These are phyloP conservation scores for Dothideomycetidae sp. DNA, from an alignment of 2,329 filamentous ascomycete genomes.

Conservation along the genomic window DNA sequence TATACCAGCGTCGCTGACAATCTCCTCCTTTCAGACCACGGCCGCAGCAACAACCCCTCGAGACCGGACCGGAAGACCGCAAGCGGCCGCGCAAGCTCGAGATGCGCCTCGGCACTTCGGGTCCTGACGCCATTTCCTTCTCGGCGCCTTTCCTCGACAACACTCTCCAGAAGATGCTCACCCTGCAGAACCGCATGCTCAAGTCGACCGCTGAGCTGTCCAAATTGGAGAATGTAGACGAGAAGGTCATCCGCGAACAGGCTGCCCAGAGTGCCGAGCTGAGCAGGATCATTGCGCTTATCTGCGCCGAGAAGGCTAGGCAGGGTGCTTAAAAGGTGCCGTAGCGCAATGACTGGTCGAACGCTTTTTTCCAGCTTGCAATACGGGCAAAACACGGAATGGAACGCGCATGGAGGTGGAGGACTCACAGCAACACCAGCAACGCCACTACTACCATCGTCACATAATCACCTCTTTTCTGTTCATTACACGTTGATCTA, in stretches of 20 bases:
- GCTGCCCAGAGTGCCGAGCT: conserved; percentile 36
- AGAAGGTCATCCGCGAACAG: conserved; percentile 35
- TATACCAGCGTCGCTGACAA: too few species aligned
- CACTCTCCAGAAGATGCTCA: conserved; percentile 36
- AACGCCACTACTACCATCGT: too few species aligned
- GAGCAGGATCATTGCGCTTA: conserved; percentile 35
- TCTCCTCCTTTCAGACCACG: conserved; percentile 14
- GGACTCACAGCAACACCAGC: too few species aligned
- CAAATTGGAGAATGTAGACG: conserved; percentile 30
- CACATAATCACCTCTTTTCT: not conserved
- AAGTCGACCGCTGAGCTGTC: conserved; percentile 33
- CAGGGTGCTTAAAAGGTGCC: conserved; percentile 25
- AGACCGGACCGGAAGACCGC: conserved; percentile 20
- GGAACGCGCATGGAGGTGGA: not conserved
- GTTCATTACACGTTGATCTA: too few species aligned
- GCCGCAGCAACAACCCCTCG: conserved; percentile 15
- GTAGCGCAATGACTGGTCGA: not conserved
- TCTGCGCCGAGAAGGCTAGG: conserved; percentile 39
- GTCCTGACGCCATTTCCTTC: conserved; percentile 30
- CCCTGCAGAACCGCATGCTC: conserved; percentile 37
- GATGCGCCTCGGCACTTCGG: conserved; percentile 29
- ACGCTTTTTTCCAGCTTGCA: too few species aligned
- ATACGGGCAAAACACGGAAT: too few species aligned
- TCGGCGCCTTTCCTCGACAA: conserved; percentile 40
- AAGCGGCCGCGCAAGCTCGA: conserved; percentile 36